Percentiles rank a stretch among this genome's conserved stretches.
Evolutionary conservation across 140 eudicot species (phyloP).

Genomic region (Oenanthe javanica): DNA sequence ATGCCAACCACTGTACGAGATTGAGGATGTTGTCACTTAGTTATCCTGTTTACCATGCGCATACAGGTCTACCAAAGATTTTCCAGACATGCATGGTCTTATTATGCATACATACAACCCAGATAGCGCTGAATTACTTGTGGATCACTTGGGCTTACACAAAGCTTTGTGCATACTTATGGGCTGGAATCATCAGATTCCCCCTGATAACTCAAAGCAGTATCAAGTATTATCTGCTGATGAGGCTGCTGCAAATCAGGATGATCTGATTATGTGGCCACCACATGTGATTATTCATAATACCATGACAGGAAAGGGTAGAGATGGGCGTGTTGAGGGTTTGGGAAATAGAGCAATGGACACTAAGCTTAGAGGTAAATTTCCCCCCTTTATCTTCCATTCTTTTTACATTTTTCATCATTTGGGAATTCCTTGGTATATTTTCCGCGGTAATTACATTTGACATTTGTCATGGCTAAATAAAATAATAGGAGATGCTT

Average conservation of each 20-base stretch:
- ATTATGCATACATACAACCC: conserved; percentile 88
- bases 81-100: conserved; percentile 75
- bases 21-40: conserved; percentile 12
- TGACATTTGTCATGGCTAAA: neutral
- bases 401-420: conserved; percentile 6
- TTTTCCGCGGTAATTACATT: neutral
- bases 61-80: conserved; percentile 89
- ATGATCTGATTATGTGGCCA: conserved; percentile 92
- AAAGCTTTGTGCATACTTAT: conserved; percentile 84
- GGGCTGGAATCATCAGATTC: conserved; percentile 78
- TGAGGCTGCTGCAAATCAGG: conserved; percentile 58
- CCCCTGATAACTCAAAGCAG: conserved; percentile 79
- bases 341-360: conserved; percentile 92
- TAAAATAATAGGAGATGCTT: conserved; percentile 1
- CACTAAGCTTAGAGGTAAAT: conserved; percentile 73
- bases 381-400: conserved; percentile 14
- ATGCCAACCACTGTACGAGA: neutral
- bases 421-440: neutral
- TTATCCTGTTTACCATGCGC: conserved; percentile 31
- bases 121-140: conserved; percentile 44
- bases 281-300: conserved; percentile 87
- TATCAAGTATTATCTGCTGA: conserved; percentile 72
- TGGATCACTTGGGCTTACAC: conserved; percentile 89
- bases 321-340: conserved; percentile 92
- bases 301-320: conserved; percentile 69